Evolutionary conservation across 1,139 yeast species (phyloP), one percentile per base, ranked within the genome.

Genomic region (Saccharomycopsis hybrid): DNA sequence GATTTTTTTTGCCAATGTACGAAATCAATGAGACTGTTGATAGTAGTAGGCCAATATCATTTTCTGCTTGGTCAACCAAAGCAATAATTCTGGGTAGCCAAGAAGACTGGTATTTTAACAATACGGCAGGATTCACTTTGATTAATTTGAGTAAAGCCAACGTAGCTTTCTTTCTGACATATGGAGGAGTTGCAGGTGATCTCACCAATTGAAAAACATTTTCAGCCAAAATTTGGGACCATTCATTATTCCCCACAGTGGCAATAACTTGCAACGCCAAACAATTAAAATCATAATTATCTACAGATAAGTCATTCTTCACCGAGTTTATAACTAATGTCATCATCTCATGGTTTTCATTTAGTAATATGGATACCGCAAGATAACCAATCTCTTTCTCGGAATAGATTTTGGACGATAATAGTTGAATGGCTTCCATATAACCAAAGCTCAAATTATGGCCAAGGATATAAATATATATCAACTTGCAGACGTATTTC

Each of bases 301-400:
- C 54, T 0, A 76, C 67, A 13, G 68, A 65, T 42, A 85, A 65
- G 60, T 90, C 97, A 28, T 67, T 64, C 49, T 76, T 72, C 25
- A 82, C 64, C 18, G 74, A 63, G 44, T 76, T 77, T 44, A 81
- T 64, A 8, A 80, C 67, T 47, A 73, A 62, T 9, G 68, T 67
- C 3, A 70, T 60, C 49, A 72, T 57, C 8, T 65, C 71, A 37
- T 67, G 65, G 37, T 69, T 66, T 54, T 74, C 76, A 54, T 74
- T 72, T 43, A 77, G 67, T 47, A 86, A 69, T 36, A 88, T 63
- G 24, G 82, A 73, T 3, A 85, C 64, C 1, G 94, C 82, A 60
- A 90, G 70, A 62, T 90, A 90, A 0, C 96, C 97, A 55, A 87
- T 75, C 59, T 78, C 85, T 63, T 90, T 90, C 60, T 90, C 97